Base-by-base conservation (phyloP, 23 red algal genomes). In the Agarophyton chilense region DNA sequence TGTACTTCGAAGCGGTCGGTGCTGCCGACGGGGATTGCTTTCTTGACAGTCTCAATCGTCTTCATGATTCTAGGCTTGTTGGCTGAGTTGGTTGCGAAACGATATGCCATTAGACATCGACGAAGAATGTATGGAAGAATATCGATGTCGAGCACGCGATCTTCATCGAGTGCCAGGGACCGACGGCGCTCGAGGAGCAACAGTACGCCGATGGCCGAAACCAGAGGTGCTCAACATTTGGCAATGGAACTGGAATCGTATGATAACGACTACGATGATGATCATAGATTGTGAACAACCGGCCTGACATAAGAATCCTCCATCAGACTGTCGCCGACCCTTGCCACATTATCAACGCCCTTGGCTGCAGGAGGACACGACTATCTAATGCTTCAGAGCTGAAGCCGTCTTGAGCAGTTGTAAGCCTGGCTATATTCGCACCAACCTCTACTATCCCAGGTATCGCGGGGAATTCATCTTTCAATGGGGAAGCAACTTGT, bases 61-160 rank as follows among this genome's bases (percentile, higher is more conserved):
- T 51, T 71, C n/a, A 64, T 84, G 80, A 52, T 84, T 14, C 18
- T 50, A 11, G 80, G 80, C 3, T 34, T 71, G 40, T 9, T 84
- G 11, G 58, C 21, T 52, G 80, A 84, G 28, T 1, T 84, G n/a
- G 46, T 84, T 1, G 80, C 80, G 11, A 80, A 61, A 25, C 18
- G 51, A 61, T 80, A 80, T 21, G 68, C 68, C 16, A 39, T 49
- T 2, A 40, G 43, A 47, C 38, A 49, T 26, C 68, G 68, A 29
- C 38, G 68, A 45, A 21, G 40, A 13, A 2, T 74, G 68, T 74
- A 74, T 18, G 68, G 68, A 39, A 43, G 68, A 49, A 74, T 74
- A 8, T 74, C 68, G 7, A 18, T 74, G 8, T 74, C 68, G 12
- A 74, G 68, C 41, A 46, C 68, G 1, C 38, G 43, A 46, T 43